phyloP scores from a whole-genome alignment of 768 basidiomycete genomes.

The Piloderma croceum region DNA sequence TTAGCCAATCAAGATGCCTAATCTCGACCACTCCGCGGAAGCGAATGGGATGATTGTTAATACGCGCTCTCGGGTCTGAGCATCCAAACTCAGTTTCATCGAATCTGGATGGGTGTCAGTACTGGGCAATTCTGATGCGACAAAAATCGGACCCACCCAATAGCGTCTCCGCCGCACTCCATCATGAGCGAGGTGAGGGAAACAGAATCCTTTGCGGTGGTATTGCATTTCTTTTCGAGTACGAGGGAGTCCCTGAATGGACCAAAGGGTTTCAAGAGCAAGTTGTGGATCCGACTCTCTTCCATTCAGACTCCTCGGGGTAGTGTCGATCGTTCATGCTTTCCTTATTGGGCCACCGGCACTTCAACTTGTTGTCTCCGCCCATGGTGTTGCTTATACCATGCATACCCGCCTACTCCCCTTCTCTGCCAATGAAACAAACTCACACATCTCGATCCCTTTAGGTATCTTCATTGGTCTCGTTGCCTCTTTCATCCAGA shows the following conservation, averaged over 20 bases:
- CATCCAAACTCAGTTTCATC: constrained; percentile 42
- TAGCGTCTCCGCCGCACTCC: background rate
- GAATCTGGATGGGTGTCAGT: too few relatives aligned
- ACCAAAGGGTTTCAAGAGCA: background rate
- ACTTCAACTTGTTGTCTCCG: too few relatives aligned
- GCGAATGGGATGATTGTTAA: constrained; percentile 28
- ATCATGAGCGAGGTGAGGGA: background rate
- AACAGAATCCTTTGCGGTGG: background rate
- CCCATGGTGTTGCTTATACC: too few relatives aligned
- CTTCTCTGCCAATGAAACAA: too few relatives aligned
- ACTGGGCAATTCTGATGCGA: too few relatives aligned
- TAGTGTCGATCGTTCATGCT: too few relatives aligned
- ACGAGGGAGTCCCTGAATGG: background rate
- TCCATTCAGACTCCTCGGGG: background rate
- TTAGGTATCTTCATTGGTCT: constrained; percentile 55
- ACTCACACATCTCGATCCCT: constrained; percentile 33
- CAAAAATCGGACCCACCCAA: background rate
- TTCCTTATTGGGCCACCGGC: too few relatives aligned
- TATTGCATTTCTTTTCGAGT: background rate
- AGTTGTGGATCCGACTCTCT: background rate
- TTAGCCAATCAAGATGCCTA: constrained; percentile 42
- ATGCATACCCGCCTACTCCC: too few relatives aligned
- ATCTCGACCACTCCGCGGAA: constrained; percentile 52
- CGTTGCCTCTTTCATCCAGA: constrained; percentile 83
- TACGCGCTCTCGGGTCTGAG: constrained; percentile 21